Evolutionary conservation across 306 rosid genomes (phyloP), one percentile per base, ranked within the genome.

Genomic region (Rosa lucieae): DNA sequence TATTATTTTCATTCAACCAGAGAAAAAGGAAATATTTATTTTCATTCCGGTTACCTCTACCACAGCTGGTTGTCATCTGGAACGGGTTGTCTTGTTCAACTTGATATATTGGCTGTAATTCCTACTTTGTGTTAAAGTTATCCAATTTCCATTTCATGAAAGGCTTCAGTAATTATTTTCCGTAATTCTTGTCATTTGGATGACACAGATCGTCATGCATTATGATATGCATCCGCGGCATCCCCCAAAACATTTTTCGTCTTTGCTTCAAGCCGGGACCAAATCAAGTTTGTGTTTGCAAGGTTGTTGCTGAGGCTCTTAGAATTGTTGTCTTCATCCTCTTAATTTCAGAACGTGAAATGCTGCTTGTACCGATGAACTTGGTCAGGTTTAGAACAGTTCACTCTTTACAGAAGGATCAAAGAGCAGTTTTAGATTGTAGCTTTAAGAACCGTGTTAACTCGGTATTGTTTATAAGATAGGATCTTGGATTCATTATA

Each of bases 1-100:
- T 47, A 70, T 47, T 51, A 77, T 20, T 67, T 77, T 67, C 77
- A 26, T 75, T 76, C 73, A 58, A 81, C 67, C 80, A 23, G 44
- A 40, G 70, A 48, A 53, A 21, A 58, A 26, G 63, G 35, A 58
- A 9, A 11, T 9, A 58, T 8, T 9, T 21, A 21, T 58, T 58
- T 58, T 58, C 14, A 21, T 58, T 58, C 35, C 35, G 23, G 65
- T 58, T 8, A 6, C 63, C 65, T 3, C 35, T 10, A 21, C 65
- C 6, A 3, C 62, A 5, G 67, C 61, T 32, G 59, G 59, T 23
- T 76, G 73, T 77, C 18, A 32, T 43, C 55, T 47, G 20, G 11
- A 15, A 21, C 12, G 61, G 59, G 56, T 56, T 3, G 39, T 76
- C 59, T 61, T 72, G 51, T 32, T 74, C 77, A 6, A 6, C 52